Evolutionary conservation across 1,284 basidiomycete species (phyloP).

Genomic region (Athelia psychrophila): DNA sequence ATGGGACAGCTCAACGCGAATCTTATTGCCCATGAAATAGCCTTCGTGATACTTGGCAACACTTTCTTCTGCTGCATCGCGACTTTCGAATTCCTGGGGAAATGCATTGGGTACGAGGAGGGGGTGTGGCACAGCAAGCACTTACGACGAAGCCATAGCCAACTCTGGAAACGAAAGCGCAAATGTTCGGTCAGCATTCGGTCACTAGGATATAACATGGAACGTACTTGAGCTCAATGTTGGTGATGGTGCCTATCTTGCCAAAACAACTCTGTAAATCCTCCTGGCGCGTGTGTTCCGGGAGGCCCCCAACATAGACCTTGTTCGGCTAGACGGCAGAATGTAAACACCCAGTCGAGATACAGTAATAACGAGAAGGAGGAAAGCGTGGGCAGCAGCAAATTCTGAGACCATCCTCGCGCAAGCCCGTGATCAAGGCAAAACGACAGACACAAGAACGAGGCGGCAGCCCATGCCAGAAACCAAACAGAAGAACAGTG

Average conservation of each 20-base stretch:
- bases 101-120: slow-evolving; percentile 3
- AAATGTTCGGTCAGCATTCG: not conserved
- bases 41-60: slow-evolving; percentile 85
- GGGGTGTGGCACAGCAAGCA: slow-evolving; percentile 5
- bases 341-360: slow-evolving; percentile 60
- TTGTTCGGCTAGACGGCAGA: slow-evolving; percentile 80
- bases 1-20: slow-evolving; percentile 79
- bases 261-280: slow-evolving; percentile 82
- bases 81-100: slow-evolving; percentile 73
- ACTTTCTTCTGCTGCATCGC: slow-evolving; percentile 79
- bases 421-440: slow-evolving; percentile 14
- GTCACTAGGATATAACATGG: slow-evolving; percentile 8
- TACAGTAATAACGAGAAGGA: slow-evolving; percentile 41
- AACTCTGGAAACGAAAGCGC: slow-evolving; percentile 40
- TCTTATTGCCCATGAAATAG: slow-evolving; percentile 86
- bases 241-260: slow-evolving; percentile 72
- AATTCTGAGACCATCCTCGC: slow-evolving; percentile 16
- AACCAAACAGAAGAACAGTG: slow-evolving; percentile 40
- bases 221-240: slow-evolving; percentile 81
- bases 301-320: slow-evolving; percentile 84
- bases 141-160: slow-evolving; percentile 85
- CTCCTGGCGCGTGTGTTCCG: slow-evolving; percentile 79
- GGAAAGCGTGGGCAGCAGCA: slow-evolving; percentile 36
- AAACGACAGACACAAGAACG: slow-evolving; percentile 22
- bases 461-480: slow-evolving; percentile 20